Base-by-base conservation (phyloP, 1,139 yeast genomes). In the Pichia sp. region DNA sequence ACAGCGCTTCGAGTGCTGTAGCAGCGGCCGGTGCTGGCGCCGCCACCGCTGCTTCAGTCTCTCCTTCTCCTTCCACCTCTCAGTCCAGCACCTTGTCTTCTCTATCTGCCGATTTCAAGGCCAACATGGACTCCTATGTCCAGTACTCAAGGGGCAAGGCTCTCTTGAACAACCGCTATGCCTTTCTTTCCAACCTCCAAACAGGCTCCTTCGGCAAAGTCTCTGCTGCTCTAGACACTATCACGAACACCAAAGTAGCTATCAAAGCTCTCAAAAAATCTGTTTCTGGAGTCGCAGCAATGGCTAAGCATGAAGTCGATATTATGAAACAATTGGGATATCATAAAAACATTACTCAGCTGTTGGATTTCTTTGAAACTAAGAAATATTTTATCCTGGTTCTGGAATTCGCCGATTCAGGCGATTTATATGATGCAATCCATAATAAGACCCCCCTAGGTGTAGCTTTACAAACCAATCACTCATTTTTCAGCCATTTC, bases 141-240 rank as follows among this genome's bases (percentile, higher is more conserved):
- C 56, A 59, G 33, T 70, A 68, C 50, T 71, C 67, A 50, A 52
- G 58, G 30, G 63, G 64, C n/a, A 45, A 46, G 34, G 14, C 44
- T 10, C 51, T 62, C 15, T 53, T 72, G 34, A 56, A 58, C 31
- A 52, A 58, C 41, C 60, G 61, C 40, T 73, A 72, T 55, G 52
- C 56, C 28, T 67, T 64, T 42, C 48, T 71, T 24, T 52, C 55
- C 28, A 62, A 62, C 46, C 56, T 74, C 41, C 78, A 74, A 52
- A 66, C 64, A 35, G 79, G 79, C 2, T 66, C 77, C 8, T 74
- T 73, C 56, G 79, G 79, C 28, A 64, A 64, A 46, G 79, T 74
- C 6, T 63, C 74, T 9, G 61, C 69, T 38, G 77, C 77, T n/a
- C 42, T 60, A 14, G 71, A 73, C 48, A 46, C 61, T 12, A 36